Evolutionary conservation across 2,329 filamentous ascomycete genomes (phyloP).

Genomic region (Fusarium siculi): DNA sequence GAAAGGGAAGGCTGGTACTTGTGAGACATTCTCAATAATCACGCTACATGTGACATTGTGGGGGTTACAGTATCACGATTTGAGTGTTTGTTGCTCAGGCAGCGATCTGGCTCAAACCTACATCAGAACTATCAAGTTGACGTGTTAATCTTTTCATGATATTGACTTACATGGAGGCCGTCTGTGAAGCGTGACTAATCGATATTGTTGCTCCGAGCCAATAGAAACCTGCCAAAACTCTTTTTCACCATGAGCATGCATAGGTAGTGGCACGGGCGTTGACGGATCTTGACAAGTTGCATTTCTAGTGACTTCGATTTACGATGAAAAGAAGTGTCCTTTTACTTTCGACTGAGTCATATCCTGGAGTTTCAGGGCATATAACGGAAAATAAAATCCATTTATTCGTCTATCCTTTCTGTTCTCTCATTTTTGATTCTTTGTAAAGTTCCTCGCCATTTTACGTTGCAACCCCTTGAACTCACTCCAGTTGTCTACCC

Average conservation of each 20-base stretch:
- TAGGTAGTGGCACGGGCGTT: neutral
- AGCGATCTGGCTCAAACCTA: neutral
- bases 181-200: slow-evolving; percentile 34
- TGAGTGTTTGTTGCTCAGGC: neutral
- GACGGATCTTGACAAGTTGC: slow-evolving; percentile 43
- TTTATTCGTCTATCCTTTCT: neutral
- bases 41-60: neutral
- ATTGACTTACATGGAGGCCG: slow-evolving; percentile 21
- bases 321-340: slow-evolving; percentile 40
- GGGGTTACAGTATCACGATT: neutral
- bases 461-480: neutral
- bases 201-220: neutral
- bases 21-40: slow-evolving; percentile 32
- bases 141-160: neutral
- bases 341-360: slow-evolving; percentile 37
- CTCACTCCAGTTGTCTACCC: neutral
- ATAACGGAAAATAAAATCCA: neutral
- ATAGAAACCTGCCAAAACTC: slow-evolving; percentile 39
- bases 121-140: neutral
- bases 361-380: neutral
- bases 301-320: slow-evolving; percentile 45
- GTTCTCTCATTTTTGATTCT: neutral
- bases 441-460: neutral
- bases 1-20: slow-evolving; percentile 21
- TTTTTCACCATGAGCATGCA: slow-evolving; percentile 9